These are phyloP conservation scores for Talaromyces funiculosus DNA, from an alignment of 2,329 filamentous ascomycete species.

Conservation along the genomic window DNA sequence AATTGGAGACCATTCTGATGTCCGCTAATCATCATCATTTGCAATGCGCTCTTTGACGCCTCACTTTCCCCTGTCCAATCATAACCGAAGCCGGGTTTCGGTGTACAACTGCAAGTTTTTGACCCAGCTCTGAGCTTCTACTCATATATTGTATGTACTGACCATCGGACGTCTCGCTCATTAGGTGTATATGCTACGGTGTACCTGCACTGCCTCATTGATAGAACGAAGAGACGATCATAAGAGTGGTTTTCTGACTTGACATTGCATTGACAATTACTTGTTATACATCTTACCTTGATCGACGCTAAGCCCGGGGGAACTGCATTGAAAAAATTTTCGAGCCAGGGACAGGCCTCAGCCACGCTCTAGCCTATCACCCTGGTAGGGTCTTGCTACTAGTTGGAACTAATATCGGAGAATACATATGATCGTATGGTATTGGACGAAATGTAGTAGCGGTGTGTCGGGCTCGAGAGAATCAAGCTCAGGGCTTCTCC, in stretches of 20 bases:
- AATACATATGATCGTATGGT: background rate
- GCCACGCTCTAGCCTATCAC: background rate
- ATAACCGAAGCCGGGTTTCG: background rate
- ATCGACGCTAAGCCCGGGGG: background rate
- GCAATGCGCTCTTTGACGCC: background rate
- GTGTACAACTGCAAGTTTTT: too few species aligned
- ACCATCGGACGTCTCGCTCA: background rate
- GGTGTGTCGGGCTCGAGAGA: background rate
- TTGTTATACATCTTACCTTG: background rate
- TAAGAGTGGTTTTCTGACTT: background rate
- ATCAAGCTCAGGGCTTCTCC: background rate
- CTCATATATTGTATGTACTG: background rate
- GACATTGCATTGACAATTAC: background rate
- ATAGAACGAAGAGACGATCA: background rate
- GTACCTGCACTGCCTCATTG: background rate
- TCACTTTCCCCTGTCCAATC: background rate
- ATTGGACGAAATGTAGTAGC: background rate
- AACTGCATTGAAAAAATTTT: background rate
- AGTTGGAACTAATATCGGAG: background rate
- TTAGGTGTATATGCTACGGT: background rate
- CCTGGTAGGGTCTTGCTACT: background rate
- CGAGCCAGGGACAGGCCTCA: background rate
- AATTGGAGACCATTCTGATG: background rate
- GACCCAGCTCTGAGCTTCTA: too few species aligned
- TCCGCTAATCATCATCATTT: background rate